These are phyloP conservation scores for Stagonosporopsis tanaceti DNA, from an alignment of 2,329 filamentous ascomycete genomes.

Conservation along the genomic window DNA sequence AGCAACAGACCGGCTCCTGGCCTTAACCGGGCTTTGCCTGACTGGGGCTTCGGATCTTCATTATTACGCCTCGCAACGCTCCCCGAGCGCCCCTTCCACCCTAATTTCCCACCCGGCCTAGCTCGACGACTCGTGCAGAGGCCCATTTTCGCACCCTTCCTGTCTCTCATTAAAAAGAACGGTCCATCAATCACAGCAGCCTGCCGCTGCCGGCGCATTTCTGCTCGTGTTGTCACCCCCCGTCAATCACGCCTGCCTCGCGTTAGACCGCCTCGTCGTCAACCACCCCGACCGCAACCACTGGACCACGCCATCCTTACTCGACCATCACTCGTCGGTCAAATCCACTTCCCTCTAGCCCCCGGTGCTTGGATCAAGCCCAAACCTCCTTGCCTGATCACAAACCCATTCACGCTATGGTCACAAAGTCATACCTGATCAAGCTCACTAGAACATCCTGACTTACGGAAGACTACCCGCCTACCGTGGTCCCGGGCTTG, in stretches of 20 bases:
- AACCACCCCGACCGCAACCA: conserved; percentile 21
- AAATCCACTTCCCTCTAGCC: conserved; percentile 47
- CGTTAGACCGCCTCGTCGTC: conserved; percentile 36
- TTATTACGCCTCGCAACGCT: conserved; percentile 46
- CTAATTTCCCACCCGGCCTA: conserved; percentile 48
- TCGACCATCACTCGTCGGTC: conserved; percentile 28
- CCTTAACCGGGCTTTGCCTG: conserved; percentile 39
- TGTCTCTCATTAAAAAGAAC: conserved; percentile 36
- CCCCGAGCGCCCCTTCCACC: conserved; percentile 44
- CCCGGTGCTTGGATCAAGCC: conserved; percentile 46
- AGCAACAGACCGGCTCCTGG: conserved; percentile 49
- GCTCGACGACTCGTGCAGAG: conserved; percentile 50
- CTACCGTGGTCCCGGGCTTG: conserved; percentile 53
- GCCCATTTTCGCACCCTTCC: conserved; percentile 39
- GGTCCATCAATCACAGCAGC: conserved; percentile 41
- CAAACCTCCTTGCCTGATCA: conserved; percentile 47
- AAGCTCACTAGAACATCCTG: conserved; percentile 50
- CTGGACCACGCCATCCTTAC: conserved; percentile 34
- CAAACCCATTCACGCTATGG: conserved; percentile 49
- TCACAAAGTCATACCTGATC: conserved; percentile 50
- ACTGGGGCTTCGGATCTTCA: conserved; percentile 43
- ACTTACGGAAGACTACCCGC: conserved; percentile 51
- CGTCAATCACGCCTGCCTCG: conserved; percentile 34
- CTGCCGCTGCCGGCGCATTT: conserved; percentile 28
- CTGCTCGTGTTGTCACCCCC: conserved; percentile 30